phyloP scores from a whole-genome alignment of 257 asterid genomes.

The Plantago ovata region DNA sequence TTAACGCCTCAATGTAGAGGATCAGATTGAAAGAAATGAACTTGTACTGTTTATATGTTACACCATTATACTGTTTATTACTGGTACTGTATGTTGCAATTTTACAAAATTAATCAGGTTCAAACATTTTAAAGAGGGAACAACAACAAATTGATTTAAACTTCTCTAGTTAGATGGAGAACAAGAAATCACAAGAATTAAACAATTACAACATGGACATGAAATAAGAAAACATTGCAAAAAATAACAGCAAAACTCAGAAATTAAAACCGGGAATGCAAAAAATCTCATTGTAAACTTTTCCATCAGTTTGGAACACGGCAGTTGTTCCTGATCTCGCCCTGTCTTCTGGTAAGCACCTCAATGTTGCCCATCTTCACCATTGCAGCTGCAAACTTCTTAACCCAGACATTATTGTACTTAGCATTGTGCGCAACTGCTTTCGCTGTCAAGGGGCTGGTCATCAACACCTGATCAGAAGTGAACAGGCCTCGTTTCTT shows the following conservation, averaged over 20 bases:
- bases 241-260: background rate
- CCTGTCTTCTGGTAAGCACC: conserved; percentile 28
- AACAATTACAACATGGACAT: background rate
- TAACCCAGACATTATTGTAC: conserved; percentile 20
- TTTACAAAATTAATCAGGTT: background rate
- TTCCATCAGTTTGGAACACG: conserved; percentile 24
- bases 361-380: conserved; percentile 38
- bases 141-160: background rate
- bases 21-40: background rate
- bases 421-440: conserved; percentile 24
- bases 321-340: conserved; percentile 43
- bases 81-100: too few species aligned
- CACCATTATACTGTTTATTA: too few species aligned
- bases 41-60: background rate
- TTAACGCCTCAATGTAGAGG: background rate
- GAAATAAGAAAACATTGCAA: background rate
- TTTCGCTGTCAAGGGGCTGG: conserved; percentile 19
- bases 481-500: conserved; percentile 25
- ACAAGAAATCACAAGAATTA: conserved; percentile 3
- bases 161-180: conserved; percentile 7
- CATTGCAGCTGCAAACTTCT: conserved; percentile 36
- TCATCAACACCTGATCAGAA: conserved; percentile 30
- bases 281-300: background rate
- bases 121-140: background rate
- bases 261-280: background rate